Evolutionary conservation across 106 monocot species (phyloP).

Genomic region (Dioscorea alata): DNA sequence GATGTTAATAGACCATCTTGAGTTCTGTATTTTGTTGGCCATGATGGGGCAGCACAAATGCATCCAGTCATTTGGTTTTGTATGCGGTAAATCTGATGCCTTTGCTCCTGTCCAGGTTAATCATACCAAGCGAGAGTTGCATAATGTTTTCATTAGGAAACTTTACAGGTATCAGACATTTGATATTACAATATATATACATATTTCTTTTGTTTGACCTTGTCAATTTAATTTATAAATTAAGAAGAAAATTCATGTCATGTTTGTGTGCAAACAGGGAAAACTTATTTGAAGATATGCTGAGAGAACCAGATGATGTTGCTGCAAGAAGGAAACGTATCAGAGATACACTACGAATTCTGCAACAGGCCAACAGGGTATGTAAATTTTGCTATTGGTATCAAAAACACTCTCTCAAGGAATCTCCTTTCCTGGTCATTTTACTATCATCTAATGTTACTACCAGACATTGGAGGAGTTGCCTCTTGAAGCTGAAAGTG

Average conservation of each 20-base stretch:
- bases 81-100: background rate
- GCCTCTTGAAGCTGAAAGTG: conserved; percentile 73
- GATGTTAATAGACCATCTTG: too few species aligned
- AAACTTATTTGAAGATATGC: conserved; percentile 34
- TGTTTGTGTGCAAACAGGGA: conserved; percentile 18
- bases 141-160: conserved; percentile 50
- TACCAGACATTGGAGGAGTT: conserved; percentile 81
- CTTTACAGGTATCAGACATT: conserved; percentile 24
- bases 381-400: background rate
- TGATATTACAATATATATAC: background rate
- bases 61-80: background rate
- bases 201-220: background rate
- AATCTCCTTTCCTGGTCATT: background rate
- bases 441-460: background rate
- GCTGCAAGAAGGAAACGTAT: conserved; percentile 37
- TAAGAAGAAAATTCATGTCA: background rate
- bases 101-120: conserved; percentile 20
- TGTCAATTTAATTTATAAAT: background rate
- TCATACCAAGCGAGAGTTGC: conserved; percentile 43
- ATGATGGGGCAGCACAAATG: too few species aligned
- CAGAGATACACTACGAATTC: conserved; percentile 28
- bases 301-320: conserved; percentile 34
- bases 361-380: conserved; percentile 41
- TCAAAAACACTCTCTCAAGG: background rate
- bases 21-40: too few species aligned